phyloP scores from a whole-genome alignment of 805 yeast species.

The Kodamaea laetipori region DNA sequence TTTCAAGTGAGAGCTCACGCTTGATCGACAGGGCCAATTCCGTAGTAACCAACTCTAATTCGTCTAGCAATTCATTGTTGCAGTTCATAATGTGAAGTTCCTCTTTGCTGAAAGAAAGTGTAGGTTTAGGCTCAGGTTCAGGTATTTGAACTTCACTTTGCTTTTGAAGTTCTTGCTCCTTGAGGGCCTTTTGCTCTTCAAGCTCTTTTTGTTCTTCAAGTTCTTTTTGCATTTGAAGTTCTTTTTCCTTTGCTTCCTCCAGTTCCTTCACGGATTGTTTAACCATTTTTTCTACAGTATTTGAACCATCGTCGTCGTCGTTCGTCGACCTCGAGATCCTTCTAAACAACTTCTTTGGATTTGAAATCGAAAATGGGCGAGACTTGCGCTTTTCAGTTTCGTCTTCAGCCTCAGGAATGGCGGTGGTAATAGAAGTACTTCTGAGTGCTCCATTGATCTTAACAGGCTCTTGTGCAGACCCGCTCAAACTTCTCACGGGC shows the following conservation, averaged over 20 bases:
- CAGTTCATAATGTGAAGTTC: conserved; percentile 65
- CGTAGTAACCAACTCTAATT: conserved; percentile 65
- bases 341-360: conserved; percentile 35
- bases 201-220: not conserved
- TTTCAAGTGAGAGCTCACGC: conserved; percentile 65
- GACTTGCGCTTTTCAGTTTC: conserved; percentile 22
- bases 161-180: too few species aligned
- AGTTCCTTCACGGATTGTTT: not conserved
- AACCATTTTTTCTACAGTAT: not conserved
- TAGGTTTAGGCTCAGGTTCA: conserved; percentile 20
- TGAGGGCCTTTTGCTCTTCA: too few species aligned
- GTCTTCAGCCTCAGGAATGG: conserved; percentile 6
- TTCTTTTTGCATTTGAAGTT: not conserved
- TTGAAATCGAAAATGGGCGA: conserved; percentile 27
- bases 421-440: not conserved
- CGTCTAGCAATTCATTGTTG: conserved; percentile 59
- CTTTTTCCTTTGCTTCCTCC: not conserved
- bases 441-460: not conserved
- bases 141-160: too few species aligned
- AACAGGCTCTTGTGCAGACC: conserved; percentile 3
- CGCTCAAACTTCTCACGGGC: not conserved
- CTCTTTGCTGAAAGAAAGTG: conserved; percentile 49
- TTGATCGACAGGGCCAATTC: conserved; percentile 74
- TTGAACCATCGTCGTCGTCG: conserved; percentile 11
- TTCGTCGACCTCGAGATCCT: conserved; percentile 34